Evolutionary conservation across 2,329 filamentous ascomycete species (phyloP), one percentile per base, ranked within the genome.

Genomic region (Ceratocystis destructans): DNA sequence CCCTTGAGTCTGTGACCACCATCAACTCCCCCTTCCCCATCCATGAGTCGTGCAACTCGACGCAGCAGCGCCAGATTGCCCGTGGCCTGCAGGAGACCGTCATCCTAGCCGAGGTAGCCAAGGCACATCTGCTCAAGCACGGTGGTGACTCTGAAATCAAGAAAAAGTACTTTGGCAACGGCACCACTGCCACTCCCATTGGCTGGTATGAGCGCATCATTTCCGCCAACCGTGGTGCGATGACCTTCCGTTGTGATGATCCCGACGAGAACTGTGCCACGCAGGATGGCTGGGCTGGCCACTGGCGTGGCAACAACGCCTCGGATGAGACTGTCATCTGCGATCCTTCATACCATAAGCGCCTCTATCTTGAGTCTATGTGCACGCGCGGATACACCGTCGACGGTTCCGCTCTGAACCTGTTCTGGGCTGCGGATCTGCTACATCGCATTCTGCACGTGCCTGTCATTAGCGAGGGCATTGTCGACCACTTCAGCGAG

Each of bases 301-400:
- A 89, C 76, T 87, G 82, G 82, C 82, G 87, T 65, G 86, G 86
- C 55, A 71, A 73, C 31, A 88, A 88, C 68, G 85, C 80, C 1
- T 84, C 84, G 2, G 74, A 78, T 0, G 85, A 89, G 74, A 89
- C 86, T 1, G 86, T 88, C 69, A 88, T 89, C 73, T 89, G 86
- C 74, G 79, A 80, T 4, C 76, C 82, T 1, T 87, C 84, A 1
- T 89, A 83, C 73, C 71, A 75, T 46, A 79, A 78, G 61, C 83
- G 86, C 62, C 80, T 79, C 45, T 79, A 79, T 22, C 79, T 89
- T 6, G 77, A 80, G 63, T 79, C 79, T 37, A 77, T 88, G 71
- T 89, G 87, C 73, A 79, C 78, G 31, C 76, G 80, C 20, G 86
- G 86, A 63, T 88, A 87, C 74, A 83, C 79, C 6, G 81, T 89